Percentiles rank a stretch among this genome's conserved stretches.
Evolutionary conservation across 208 protist genomes (phyloP).

Genomic region (Acanthamoeba royreba): DNA sequence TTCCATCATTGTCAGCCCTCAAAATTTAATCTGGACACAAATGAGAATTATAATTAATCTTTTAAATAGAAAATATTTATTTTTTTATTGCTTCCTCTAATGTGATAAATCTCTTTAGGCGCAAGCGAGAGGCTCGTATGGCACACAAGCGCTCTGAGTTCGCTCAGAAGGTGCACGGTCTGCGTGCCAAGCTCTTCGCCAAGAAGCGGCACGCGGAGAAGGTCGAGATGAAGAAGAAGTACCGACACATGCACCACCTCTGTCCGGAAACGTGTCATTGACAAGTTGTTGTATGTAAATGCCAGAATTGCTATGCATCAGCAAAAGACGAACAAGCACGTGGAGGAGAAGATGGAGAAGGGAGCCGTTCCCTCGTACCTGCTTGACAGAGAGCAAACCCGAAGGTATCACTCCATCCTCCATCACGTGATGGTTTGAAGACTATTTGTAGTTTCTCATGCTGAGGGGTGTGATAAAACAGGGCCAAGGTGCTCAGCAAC

Average conservation of each 20-base stretch:
- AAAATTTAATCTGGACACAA: not conserved
- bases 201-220: constrained; percentile 99
- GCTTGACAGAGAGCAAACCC: constrained; percentile 84
- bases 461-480: not conserved
- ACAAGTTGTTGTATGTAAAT: not conserved
- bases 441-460: not conserved
- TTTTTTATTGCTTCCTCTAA: too few species aligned
- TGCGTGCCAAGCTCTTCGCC: constrained; percentile 98
- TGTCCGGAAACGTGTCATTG: not conserved
- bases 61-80: not conserved
- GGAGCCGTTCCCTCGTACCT: constrained; percentile 99
- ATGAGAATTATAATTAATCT: not conserved
- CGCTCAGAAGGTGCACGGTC: constrained; percentile 93
- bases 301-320: constrained; percentile 95
- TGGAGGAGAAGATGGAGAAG: constrained; percentile 78
- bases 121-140: constrained; percentile 96
- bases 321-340: constrained; percentile 91
- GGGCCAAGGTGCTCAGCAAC: constrained; percentile 96
- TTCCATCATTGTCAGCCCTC: not conserved
- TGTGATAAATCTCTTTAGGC: constrained; percentile 64
- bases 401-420: not conserved
- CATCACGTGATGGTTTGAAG: not conserved
- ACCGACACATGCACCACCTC: not conserved
- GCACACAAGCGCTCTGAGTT: constrained; percentile 91
- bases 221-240: constrained; percentile 98